Base-by-base conservation (phyloP, 192 early-diverging fungal species). In the Mortierella hygrophila region DNA sequence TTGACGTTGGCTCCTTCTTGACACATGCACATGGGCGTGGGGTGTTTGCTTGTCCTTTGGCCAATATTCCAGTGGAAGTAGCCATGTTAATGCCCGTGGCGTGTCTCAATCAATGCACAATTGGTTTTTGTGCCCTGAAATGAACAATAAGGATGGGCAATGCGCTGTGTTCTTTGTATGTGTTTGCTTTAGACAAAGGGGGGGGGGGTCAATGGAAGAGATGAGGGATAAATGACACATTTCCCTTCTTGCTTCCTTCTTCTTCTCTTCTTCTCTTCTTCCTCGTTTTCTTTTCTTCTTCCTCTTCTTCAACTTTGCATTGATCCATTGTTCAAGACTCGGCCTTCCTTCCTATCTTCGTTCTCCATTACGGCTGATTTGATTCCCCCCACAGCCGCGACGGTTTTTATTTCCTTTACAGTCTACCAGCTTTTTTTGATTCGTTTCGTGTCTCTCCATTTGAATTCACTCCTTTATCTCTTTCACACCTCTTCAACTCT, bases 361-460 rank as follows among this genome's bases (percentile, higher is more conserved):
- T 32, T 11, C 10, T 32, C 11, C 55, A 32, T 6, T 15, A 65
- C 60, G 60, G 60, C 60, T 65, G 60, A 65, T 65, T 9, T 65
- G 29, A 65, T 32, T 32, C 60, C 40, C 68, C 68, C 21, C 70
- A 41, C 70, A 42, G 38, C 41, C 70, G 60, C 70, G 60, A 65
- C 60, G 29, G 60, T 65, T 55, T n/a, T 54, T 49, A 55, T 21
- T 63, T 68, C 32, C 20, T 54, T 42, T 38, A 9, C 37, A 20
- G 8, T 16, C 40, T 16, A 65, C 71, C 11, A 32, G 9, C 40
- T n/a, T 47, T 55, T 55, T 40, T 2, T 63, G n/a, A 16, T 32
- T 54, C 29, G 3, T 32, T 74, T 42, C 32, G n/a, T 74, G 32
- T 26, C 38, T 29, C 44, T 55, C 37, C 37, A 21, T 79, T 70